Base-by-base conservation (phyloP, 345 rosid genomes). In the Diplotaxis tenuifolia region DNA sequence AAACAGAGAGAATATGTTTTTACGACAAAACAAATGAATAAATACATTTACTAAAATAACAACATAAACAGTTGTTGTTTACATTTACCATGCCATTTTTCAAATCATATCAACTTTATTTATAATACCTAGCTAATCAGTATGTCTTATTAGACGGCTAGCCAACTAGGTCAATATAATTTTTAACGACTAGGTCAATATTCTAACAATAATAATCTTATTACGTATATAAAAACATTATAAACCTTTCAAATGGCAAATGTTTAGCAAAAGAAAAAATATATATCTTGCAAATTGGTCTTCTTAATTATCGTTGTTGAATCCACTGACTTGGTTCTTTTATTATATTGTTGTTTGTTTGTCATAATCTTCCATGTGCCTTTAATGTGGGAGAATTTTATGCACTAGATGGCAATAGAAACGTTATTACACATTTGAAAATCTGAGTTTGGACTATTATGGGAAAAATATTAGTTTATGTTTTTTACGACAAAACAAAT, bases 141-240 rank as follows among this genome's bases (percentile, higher is more conserved):
- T 25, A 27, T 57, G 36, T 7, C 36, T 57, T 57, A 27, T 27
- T 27, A 27, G 62, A 27, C 4, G 36, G n/a, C n/a, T n/a, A n/a
- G n/a, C n/a, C n/a, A n/a, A n/a, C 20, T 57, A 27, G 10, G 62
- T 57, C 36, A 56, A 56, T 29, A 9, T 57, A 16, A 57, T 27
- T 57, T 25, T 57, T n/a, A 57, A 55, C 32, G 61, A 55, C 18
- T 55, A 55, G 61, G 61, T 55, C 62, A 25, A 23, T 25, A 25
- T 1, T 25, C 28, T 25, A 25, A 25, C 1, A 25, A 25, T 25
- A 25, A 25, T 25, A 25, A 25, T 25, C 28, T 25, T 25, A 25
- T 25, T 25, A 23, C 3, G 18, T 42, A 42, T 42, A n/a, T 42
- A 42, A 42, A 16, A 42, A 42, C 16, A n/a, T 42, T 42, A 42